A percentile compares a stretch with the other conserved stretches of the same genome.
Evolutionary conservation across 2,329 filamentous ascomycete genomes (phyloP).

Genomic region (Penicillium sp.): DNA sequence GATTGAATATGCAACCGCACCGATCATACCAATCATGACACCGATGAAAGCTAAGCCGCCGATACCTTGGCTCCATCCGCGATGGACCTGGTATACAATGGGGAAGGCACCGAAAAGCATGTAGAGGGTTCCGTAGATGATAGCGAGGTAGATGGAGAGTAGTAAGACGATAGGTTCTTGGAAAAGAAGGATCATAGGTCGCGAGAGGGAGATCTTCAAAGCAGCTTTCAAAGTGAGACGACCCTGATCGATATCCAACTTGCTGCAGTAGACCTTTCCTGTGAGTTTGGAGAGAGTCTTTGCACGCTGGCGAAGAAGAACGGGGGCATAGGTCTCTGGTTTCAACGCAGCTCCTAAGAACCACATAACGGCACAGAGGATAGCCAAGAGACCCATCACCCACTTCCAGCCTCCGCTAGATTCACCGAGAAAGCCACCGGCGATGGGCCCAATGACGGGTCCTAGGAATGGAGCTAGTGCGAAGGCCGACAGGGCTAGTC

Average conservation of each 20-base stretch:
- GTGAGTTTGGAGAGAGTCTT: constrained; percentile 48
- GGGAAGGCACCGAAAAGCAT: constrained; percentile 55
- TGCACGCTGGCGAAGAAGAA: constrained; percentile 52
- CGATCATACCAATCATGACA: constrained; percentile 45
- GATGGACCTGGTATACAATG: constrained; percentile 48
- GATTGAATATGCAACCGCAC: constrained; percentile 42
- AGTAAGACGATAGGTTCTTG: constrained; percentile 52
- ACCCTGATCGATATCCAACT: constrained; percentile 42
- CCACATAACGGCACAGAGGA: constrained; percentile 62
- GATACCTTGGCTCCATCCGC: constrained; percentile 49
- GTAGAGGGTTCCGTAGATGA: constrained; percentile 54
- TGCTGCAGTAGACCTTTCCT: constrained; percentile 49
- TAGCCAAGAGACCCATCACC: constrained; percentile 63
- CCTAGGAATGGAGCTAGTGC: constrained; percentile 67
- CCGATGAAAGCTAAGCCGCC: constrained; percentile 51
- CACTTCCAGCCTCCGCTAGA: constrained; percentile 63
- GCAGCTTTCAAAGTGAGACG: constrained; percentile 40
- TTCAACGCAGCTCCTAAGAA: constrained; percentile 31
- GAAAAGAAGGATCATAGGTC: constrained; percentile 51
- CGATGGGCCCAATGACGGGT: constrained; percentile 63
- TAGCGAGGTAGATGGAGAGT: constrained; percentile 51
- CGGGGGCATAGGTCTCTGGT: constrained; percentile 48
- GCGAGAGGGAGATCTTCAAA: constrained; percentile 49
- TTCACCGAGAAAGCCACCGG: constrained; percentile 65
- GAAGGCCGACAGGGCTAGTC: constrained; percentile 62